Conservation (phyloP, 2,329 filamentous ascomycete species). For the Neophaeococcomyces aloes region DNA sequence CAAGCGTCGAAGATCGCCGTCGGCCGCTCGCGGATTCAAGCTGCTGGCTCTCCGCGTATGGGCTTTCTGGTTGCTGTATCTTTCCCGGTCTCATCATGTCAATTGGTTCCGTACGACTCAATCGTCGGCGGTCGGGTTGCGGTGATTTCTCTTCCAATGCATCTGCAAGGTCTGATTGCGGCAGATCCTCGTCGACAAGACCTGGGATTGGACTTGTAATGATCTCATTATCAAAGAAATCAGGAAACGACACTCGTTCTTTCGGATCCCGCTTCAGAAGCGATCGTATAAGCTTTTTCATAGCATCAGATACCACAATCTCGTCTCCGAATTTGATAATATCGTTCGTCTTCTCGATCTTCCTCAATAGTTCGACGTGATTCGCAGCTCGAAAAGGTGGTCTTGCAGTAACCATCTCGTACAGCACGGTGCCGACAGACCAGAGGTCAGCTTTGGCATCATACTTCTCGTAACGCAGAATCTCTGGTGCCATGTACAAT, state of each 20-base stretch:
- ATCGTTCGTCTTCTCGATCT: conserved; percentile 83
- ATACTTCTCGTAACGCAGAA: too few species aligned
- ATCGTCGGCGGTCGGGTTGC: conserved; percentile 12
- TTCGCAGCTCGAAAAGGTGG: conserved; percentile 88
- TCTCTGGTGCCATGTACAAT: too few species aligned
- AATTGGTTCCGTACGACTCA: conserved; percentile 16
- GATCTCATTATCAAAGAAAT: conserved; percentile 69
- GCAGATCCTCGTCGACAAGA: conserved; percentile 65
- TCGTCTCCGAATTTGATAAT: conserved; percentile 72
- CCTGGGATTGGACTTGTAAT: conserved; percentile 68
- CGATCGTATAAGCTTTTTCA: conserved; percentile 69
- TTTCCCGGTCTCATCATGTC: conserved; percentile 14
- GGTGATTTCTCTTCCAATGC: too few species aligned
- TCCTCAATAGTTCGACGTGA: conserved; percentile 84
- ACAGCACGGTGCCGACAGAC: conserved; percentile 92
- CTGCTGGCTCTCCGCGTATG: conserved; percentile 15
- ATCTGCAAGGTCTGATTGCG: conserved; percentile 20
- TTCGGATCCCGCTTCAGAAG: conserved; percentile 77
- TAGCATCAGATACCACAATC: conserved; percentile 57
- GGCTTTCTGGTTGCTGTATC: conserved; percentile 17
- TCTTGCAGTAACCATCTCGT: conserved; percentile 85
- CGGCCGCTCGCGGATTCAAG: conserved; percentile 6
- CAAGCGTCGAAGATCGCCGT: conserved; percentile 12
- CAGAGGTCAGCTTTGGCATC: conserved; percentile 95
- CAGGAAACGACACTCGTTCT: conserved; percentile 73